Evolutionary conservation across 768 basidiomycete genomes (phyloP).

Genomic region (Boletus insuetus): DNA sequence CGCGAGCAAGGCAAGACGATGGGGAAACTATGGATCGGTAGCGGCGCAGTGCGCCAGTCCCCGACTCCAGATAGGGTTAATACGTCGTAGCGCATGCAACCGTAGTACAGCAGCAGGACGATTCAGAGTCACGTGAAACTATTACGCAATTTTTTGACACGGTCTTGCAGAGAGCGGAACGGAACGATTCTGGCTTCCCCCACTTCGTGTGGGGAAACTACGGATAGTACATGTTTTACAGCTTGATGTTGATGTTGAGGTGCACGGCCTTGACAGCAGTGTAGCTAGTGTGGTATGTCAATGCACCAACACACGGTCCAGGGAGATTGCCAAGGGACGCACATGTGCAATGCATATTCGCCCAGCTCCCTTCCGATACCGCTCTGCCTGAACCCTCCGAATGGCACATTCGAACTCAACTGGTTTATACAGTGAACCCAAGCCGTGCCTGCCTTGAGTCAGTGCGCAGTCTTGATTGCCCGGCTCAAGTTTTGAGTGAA

Average conservation of each 20-base stretch:
- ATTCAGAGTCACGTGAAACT: too few relatives aligned
- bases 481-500: conserved; percentile 79
- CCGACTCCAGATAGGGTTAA: too few relatives aligned
- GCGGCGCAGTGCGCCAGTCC: too few relatives aligned
- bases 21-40: too few relatives aligned
- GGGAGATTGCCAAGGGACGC: conserved; percentile 23
- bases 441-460: conserved; percentile 76
- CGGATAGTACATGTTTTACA: too few relatives aligned
- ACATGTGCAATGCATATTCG: conserved; percentile 65
- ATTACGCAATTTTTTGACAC: too few relatives aligned
- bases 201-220: too few relatives aligned
- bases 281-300: conserved; percentile 10
- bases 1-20: too few relatives aligned
- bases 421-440: conserved; percentile 51
- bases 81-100: too few relatives aligned
- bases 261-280: conserved; percentile 31
- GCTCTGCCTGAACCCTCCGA: conserved; percentile 84
- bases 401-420: conserved; percentile 50
- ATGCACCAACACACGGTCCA: background rate
- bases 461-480: conserved; percentile 69
- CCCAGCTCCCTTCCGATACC: conserved; percentile 84
- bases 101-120: too few relatives aligned
- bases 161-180: too few relatives aligned
- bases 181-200: too few relatives aligned
- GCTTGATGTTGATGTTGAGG: conserved; percentile 44